Conservation (phyloP, 345 rosid genomes). For the Kandelia obovata region DNA sequence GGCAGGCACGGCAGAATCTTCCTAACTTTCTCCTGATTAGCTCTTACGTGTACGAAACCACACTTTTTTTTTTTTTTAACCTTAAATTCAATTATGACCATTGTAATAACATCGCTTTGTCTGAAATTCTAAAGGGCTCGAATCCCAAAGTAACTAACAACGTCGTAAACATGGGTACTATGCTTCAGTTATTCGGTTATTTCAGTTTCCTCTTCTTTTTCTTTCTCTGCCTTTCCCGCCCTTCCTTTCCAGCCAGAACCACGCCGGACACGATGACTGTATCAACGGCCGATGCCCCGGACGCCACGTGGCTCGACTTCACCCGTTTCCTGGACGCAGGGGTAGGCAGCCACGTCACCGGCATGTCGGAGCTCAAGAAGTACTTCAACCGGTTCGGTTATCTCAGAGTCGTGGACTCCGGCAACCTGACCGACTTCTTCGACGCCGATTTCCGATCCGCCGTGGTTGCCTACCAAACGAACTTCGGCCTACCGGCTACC, state of each 20-base stretch:
- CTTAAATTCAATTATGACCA: background rate
- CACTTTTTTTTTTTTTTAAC: background rate
- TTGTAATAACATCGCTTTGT: background rate
- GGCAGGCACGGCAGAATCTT: slow-evolving; percentile 43
- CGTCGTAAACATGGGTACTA: background rate
- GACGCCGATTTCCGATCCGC: slow-evolving; percentile 55
- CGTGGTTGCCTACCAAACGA: slow-evolving; percentile 52
- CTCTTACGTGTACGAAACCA: background rate
- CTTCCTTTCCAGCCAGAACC: slow-evolving; percentile 42
- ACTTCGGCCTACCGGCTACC: slow-evolving; percentile 59
- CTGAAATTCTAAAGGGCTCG: background rate
- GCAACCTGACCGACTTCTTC: slow-evolving; percentile 53
- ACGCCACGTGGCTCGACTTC: slow-evolving; percentile 73
- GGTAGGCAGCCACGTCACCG: slow-evolving; percentile 56
- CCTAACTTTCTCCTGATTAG: slow-evolving; percentile 25
- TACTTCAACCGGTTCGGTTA: slow-evolving; percentile 86
- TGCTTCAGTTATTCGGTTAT: slow-evolving; percentile 39
- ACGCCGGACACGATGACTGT: slow-evolving; percentile 35
- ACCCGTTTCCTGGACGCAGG: slow-evolving; percentile 61
- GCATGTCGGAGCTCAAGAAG: slow-evolving; percentile 80
- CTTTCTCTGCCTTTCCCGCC: slow-evolving; percentile 27
- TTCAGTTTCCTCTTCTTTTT: slow-evolving; percentile 23
- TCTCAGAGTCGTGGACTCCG: slow-evolving; percentile 26
- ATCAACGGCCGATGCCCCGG: slow-evolving; percentile 28
- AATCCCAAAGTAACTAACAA: slow-evolving; percentile 12